Conservation (phyloP, 2,329 filamentous ascomycete species). For the Microsporum ferrugineum region DNA sequence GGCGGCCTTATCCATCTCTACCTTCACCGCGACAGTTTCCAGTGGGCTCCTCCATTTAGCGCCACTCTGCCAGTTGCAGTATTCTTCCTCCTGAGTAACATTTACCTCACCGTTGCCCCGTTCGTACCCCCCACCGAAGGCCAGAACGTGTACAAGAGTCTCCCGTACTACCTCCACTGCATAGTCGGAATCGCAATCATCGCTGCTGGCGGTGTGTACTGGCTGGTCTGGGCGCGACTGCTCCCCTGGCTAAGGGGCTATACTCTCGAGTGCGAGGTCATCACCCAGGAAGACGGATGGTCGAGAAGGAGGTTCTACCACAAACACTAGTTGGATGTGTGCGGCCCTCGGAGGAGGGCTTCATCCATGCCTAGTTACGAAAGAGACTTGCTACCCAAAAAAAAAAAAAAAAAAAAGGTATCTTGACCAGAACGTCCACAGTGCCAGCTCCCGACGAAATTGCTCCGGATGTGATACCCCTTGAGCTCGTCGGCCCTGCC, state of each 20-base stretch:
- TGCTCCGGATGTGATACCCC: too few relatives aligned
- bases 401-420: too few relatives aligned
- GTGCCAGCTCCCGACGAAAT: not conserved
- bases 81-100: constrained; percentile 51
- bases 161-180: constrained; percentile 41
- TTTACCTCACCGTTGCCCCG: constrained; percentile 50
- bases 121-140: constrained; percentile 38
- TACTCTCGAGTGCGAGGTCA: constrained; percentile 9
- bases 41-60: constrained; percentile 46
- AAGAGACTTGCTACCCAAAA: too few relatives aligned
- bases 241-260: constrained; percentile 9
- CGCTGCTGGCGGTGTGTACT: constrained; percentile 37
- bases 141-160: constrained; percentile 35
- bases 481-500: too few relatives aligned
- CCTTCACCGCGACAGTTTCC: constrained; percentile 16
- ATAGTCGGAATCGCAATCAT: constrained; percentile 39
- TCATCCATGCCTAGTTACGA: not conserved
- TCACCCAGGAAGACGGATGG: constrained; percentile 12
- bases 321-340: not conserved
- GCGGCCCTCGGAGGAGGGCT: not conserved
- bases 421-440: not conserved
- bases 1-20: constrained; percentile 42
- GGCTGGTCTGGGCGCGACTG: constrained; percentile 21
- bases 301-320: constrained; percentile 7
- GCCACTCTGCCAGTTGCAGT: constrained; percentile 44